Evolutionary conservation across 768 basidiomycete species (phyloP).

Genomic region (Aureoboletus auriporus): DNA sequence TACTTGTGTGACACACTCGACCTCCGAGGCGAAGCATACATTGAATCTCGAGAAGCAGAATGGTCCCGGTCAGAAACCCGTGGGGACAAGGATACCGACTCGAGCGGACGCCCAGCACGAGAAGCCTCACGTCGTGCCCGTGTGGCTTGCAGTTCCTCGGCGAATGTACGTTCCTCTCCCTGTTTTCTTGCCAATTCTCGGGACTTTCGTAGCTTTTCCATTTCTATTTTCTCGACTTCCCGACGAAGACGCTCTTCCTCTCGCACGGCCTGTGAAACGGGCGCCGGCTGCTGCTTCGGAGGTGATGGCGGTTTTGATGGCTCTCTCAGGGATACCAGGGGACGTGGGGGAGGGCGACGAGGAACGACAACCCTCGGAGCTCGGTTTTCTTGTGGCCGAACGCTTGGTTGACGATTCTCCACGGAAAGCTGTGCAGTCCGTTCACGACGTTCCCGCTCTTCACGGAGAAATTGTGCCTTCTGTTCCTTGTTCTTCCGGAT

Average conservation of each 20-base stretch:
- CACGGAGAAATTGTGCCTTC: constrained; percentile 62
- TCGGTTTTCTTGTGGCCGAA: constrained; percentile 7
- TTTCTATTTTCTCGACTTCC: constrained; percentile 43
- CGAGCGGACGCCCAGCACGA: constrained; percentile 40
- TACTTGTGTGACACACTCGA: constrained; percentile 40
- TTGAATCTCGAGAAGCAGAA: constrained; percentile 35
- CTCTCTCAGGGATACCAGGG: constrained; percentile 15
- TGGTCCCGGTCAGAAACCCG: constrained; percentile 30
- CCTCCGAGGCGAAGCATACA: constrained; percentile 19
- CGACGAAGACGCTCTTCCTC: constrained; percentile 45
- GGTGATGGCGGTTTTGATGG: not conserved
- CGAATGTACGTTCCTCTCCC: constrained; percentile 50
- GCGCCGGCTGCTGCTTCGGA: not conserved
- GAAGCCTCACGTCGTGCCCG: constrained; percentile 57
- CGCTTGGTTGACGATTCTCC: constrained; percentile 31
- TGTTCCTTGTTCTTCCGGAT: constrained; percentile 71
- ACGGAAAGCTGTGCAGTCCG: constrained; percentile 27
- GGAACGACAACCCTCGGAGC: constrained; percentile 14
- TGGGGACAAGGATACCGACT: constrained; percentile 19
- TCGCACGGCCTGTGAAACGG: constrained; percentile 19
- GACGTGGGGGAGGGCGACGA: constrained; percentile 11
- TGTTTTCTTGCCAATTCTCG: constrained; percentile 28
- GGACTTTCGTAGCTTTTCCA: constrained; percentile 50
- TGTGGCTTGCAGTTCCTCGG: constrained; percentile 58
- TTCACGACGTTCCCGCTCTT: constrained; percentile 52